Evolutionary conservation across 2,329 filamentous ascomycete species (phyloP), one percentile per base, ranked within the genome.

Genomic region (Colletotrichum trifolii): DNA sequence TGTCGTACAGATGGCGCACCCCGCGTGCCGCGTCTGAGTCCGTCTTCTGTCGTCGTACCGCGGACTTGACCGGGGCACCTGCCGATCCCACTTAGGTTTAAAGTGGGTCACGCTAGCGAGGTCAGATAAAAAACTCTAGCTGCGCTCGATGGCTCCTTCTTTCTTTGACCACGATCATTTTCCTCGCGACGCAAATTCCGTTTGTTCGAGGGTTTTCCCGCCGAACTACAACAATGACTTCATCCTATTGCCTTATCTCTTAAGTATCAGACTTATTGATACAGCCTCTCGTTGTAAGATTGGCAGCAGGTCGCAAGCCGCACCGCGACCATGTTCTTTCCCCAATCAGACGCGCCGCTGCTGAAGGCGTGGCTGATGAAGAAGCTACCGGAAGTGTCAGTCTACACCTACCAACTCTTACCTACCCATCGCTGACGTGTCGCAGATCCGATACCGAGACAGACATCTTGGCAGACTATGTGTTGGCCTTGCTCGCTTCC

Each of bases 391-490:
- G 65, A 69, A 59, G 61, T 69, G 67, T 69, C 42, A 13, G 67
- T 60, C 17, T 42, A 11, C 39, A 36, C 12, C n/a, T 25, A 46
- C 5, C 43, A 8, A 40, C 38, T 40, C 13, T 6, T 40, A 40
- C 6, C 12, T n/a, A 17, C 12, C n/a, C 43, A 17, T 12, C 13
- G 42, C 42, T 43, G 15, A 43, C 13, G 42, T 13, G 13, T n/a
- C 52, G 35, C 68, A 93, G 91, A 57, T 92, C 91, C 35, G 91
- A 94, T 72, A 91, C 91, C 54, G 92, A 96, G 74, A 87, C 89
- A 38, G 92, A 94, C 72, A 91, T 95, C 6, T 87, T 96, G 3
- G 92, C 91, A 50, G 92, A 96, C 71, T 96, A 94, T 74, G 90
- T 95, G n/a, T 83, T 94, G 67, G 92, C 91, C 7, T 85, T 96